These are phyloP conservation scores for Penicillium sp. DNA, from an alignment of 2,329 filamentous ascomycete species.

Conservation along the genomic window DNA sequence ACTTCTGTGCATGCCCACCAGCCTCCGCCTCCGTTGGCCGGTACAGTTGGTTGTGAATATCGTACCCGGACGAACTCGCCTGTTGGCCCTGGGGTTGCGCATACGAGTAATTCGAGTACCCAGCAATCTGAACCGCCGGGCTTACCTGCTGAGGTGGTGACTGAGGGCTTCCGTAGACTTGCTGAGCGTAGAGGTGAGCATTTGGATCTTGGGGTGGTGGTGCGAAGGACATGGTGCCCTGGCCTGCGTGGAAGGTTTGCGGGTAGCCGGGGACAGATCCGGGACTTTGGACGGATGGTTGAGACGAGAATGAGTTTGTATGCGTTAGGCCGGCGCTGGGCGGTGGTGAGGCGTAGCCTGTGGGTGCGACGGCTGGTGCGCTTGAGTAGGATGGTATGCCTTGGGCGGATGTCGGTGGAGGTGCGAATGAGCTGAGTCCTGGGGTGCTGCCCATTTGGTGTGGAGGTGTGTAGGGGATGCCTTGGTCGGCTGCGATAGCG, in stretches of 20 bases:
- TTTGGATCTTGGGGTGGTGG: constrained; percentile 31
- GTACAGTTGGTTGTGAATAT: constrained; percentile 53
- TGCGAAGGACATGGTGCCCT: constrained; percentile 35
- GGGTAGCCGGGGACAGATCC: constrained; percentile 36
- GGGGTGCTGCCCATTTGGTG: constrained; percentile 27
- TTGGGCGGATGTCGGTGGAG: constrained; percentile 26
- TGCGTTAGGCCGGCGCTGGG: constrained; percentile 40
- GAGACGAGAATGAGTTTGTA: constrained; percentile 31
- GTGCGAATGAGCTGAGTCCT: constrained; percentile 28
- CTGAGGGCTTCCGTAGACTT: constrained; percentile 30
- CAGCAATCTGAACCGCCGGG: constrained; percentile 34
- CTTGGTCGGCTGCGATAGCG: constrained; percentile 46
- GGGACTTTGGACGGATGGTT: constrained; percentile 33
- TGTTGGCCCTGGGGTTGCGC: constrained; percentile 35
- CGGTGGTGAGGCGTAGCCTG: constrained; percentile 41
- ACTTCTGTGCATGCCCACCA: constrained; percentile 40
- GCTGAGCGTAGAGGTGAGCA: constrained; percentile 40
- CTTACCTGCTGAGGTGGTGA: constrained; percentile 25
- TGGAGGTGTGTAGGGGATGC: constrained; percentile 37
- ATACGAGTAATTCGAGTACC: constrained; percentile 50
- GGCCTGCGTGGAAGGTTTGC: constrained; percentile 28
- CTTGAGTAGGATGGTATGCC: constrained; percentile 31
- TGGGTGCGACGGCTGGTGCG: constrained; percentile 20
- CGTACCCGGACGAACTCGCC: constrained; percentile 41
- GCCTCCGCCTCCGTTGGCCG: constrained; percentile 50